Evolutionary conservation across 1,284 basidiomycete genomes (phyloP).

Genomic region (Apiotrichum mycotoxinovorans): DNA sequence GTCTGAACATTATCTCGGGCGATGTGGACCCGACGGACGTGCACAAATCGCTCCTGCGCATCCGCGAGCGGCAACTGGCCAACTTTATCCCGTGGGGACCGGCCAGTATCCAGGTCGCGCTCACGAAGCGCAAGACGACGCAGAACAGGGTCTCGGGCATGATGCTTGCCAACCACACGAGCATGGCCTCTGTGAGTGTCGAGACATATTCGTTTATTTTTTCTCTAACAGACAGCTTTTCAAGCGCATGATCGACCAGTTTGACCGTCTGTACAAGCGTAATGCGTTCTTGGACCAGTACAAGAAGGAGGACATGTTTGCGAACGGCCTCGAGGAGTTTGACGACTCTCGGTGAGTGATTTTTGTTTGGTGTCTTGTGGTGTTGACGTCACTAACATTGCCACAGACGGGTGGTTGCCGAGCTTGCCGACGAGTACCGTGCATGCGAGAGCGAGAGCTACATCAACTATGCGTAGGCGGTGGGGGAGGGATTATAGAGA

Average conservation of each 20-base stretch:
- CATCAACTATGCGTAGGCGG: slow-evolving; percentile 52
- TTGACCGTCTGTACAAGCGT: slow-evolving; percentile 78
- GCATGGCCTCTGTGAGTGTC: slow-evolving; percentile 78
- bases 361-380: too few relatives aligned
- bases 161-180: slow-evolving; percentile 99
- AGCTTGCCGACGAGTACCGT: slow-evolving; percentile 82
- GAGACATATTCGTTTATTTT: too few relatives aligned
- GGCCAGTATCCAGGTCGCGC: slow-evolving; percentile 93
- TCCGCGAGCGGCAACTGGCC: slow-evolving; percentile 91
- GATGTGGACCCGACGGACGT: slow-evolving; percentile 98
- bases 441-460: slow-evolving; percentile 88
- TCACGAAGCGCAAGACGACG: slow-evolving; percentile 87
- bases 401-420: slow-evolving; percentile 72
- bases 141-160: slow-evolving; percentile 92
- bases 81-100: slow-evolving; percentile 99
- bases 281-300: slow-evolving; percentile 98
- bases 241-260: slow-evolving; percentile 94
- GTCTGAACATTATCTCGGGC: slow-evolving; percentile 97
- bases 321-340: slow-evolving; percentile 86
- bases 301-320: slow-evolving; percentile 93
- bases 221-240: too few relatives aligned
- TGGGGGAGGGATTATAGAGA: not conserved
- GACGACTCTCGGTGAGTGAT: slow-evolving; percentile 75
- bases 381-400: not conserved
- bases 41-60: slow-evolving; percentile 93